These are phyloP conservation scores for Diaporthe capsici DNA, from an alignment of 2,329 filamentous ascomycete species.

Conservation along the genomic window DNA sequence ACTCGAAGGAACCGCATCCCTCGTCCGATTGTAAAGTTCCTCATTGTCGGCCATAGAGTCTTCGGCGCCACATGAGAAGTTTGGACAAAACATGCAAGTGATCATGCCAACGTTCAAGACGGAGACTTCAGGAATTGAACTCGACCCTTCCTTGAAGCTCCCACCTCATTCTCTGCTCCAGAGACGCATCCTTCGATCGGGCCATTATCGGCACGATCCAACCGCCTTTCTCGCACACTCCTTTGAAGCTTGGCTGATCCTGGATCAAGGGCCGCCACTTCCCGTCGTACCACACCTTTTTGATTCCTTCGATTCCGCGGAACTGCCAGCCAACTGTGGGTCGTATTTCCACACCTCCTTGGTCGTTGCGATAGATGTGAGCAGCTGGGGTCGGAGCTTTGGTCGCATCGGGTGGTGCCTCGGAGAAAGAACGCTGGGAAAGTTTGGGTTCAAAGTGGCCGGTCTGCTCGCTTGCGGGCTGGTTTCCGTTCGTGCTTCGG, in stretches of 20 bases:
- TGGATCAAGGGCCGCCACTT: not conserved
- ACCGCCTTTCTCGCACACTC: not conserved
- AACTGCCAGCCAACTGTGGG: not conserved
- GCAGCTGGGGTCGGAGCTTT: not conserved
- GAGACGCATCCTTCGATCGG: not conserved
- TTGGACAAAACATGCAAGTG: no score
- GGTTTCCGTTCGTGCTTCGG: not conserved
- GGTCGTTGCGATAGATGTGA: not conserved
- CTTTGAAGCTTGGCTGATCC: not conserved
- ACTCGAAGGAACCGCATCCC: not conserved
- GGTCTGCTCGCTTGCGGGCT: not conserved
- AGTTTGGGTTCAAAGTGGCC: not conserved
- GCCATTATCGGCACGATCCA: not conserved
- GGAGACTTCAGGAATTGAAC: not conserved
- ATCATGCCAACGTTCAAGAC: not conserved
- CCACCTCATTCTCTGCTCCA: not conserved
- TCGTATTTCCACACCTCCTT: not conserved
- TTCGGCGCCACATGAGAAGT: not conserved
- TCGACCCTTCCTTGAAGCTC: not conserved
- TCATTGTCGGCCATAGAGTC: no score
- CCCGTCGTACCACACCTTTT: not conserved
- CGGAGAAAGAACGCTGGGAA: not conserved
- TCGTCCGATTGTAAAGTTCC: not conserved
- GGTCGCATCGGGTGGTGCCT: not conserved
- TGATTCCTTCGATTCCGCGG: not conserved